Evolutionary conservation across 1,139 yeast genomes (phyloP), one percentile per base, ranked within the genome.

Genomic region (Geotrichum citri-aurantii): DNA sequence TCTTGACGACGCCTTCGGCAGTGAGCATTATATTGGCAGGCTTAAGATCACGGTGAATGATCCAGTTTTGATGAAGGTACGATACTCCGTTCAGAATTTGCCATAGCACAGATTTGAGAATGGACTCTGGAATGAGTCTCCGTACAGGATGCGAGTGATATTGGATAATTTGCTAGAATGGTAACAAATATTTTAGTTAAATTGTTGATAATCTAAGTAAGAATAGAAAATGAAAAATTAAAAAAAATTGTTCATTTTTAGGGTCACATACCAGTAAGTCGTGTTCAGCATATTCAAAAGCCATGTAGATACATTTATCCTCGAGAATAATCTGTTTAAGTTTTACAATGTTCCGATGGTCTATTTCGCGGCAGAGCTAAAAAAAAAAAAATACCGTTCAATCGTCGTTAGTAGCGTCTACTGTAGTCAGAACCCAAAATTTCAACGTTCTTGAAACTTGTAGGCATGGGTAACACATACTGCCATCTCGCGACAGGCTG

Each of bases 21-120:
- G 97, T 84, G 1, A 93, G 96, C 98, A 93, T 93, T 65, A 95
- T 93, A 72, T 93, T 93, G 0, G 99, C 99, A 0, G 99, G 99
- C 70, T 93, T 93, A 64, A 93, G 79, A 73, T 93, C 99, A 63
- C 99, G 79, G 72, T 93, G 99, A 56, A 95, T 78, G 1, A 95
- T 85, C 98, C 98, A 93, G 72, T 93, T 92, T 71, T 90, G 93
- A 73, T 93, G 99, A 56, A 93, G 74, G 69, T 86, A 93, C 0
- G 92, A 83, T 1, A 93, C 95, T 1, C 99, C 99, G 66, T 90
- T 89, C 37, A 93, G 73, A 3, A 95, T 85, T 72, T 93, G 99
- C 91, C 95, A 91, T 70, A 90, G 81, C 40, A 91, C 84, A 3
- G 96, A 88, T 68, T 91, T 89, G 26, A 91, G 77, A 49, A 91